These are phyloP conservation scores for Naganishia sp. DNA, from an alignment of 1,284 basidiomycete species.

Conservation along the genomic window DNA sequence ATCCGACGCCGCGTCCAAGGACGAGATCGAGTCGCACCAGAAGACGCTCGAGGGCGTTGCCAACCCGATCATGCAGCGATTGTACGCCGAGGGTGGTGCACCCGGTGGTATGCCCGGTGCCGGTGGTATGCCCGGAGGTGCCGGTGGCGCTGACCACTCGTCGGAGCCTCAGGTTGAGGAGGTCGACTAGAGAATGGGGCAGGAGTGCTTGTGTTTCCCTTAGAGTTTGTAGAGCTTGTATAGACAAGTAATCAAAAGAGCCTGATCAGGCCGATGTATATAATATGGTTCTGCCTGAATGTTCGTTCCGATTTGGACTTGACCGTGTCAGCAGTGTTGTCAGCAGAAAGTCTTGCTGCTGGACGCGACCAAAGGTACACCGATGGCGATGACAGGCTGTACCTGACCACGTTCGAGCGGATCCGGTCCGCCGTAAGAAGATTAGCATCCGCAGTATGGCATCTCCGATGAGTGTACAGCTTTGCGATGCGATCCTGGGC, in stretches of 20 bases:
- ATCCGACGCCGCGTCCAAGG: constrained; percentile 82
- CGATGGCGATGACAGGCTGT: too few species aligned
- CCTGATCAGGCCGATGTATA: constrained; percentile 19
- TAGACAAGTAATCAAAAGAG: constrained; percentile 21
- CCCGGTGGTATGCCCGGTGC: constrained; percentile 55
- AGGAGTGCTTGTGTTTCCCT: not conserved
- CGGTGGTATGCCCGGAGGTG: constrained; percentile 54
- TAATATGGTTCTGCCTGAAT: constrained; percentile 12
- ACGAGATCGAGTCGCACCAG: constrained; percentile 91
- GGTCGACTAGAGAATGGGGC: constrained; percentile 56
- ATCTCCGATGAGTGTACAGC: too few species aligned
- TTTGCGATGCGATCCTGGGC: not conserved
- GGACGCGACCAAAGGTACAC: not conserved
- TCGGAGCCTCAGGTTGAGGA: constrained; percentile 62
- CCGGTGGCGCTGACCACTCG: constrained; percentile 57
- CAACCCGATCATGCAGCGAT: constrained; percentile 93
- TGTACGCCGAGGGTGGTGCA: constrained; percentile 71
- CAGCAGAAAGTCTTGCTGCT: not conserved
- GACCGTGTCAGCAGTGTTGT: constrained; percentile 7
- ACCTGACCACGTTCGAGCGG: not conserved
- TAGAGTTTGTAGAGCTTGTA: constrained; percentile 21
- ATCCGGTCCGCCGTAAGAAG: not conserved
- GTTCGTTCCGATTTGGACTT: not conserved
- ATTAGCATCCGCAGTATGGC: not conserved
- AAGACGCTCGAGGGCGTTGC: constrained; percentile 91